phyloP scores from a whole-genome alignment of 495 filamentous ascomycete genomes.

The Xylaria longipes region DNA sequence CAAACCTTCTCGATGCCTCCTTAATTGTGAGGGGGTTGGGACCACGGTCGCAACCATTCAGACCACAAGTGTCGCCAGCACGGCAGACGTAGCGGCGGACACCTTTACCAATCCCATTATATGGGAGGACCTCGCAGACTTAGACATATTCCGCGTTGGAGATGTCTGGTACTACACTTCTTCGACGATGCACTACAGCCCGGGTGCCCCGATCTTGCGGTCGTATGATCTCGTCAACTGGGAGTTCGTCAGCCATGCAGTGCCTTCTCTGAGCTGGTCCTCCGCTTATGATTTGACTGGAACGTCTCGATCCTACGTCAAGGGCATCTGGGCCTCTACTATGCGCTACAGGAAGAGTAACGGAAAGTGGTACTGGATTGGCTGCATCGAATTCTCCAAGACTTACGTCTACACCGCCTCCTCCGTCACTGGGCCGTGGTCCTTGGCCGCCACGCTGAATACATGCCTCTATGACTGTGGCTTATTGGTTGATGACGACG shows the following conservation, averaged over 20 bases:
- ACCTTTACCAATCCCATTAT: constrained; percentile 53
- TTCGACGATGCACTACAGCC: constrained; percentile 63
- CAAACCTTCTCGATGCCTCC: neutral
- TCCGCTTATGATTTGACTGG: constrained; percentile 53
- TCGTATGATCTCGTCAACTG: constrained; percentile 64
- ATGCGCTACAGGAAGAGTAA: constrained; percentile 56
- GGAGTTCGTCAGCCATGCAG: constrained; percentile 58
- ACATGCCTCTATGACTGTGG: constrained; percentile 65
- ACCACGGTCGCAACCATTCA: neutral
- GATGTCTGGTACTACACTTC: constrained; percentile 56
- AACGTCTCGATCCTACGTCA: constrained; percentile 52
- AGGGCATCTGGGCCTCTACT: constrained; percentile 62
- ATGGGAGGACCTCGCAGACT: constrained; percentile 53
- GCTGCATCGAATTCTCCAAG: constrained; percentile 53
- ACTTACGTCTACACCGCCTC: constrained; percentile 58
- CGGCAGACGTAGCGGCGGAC: neutral
- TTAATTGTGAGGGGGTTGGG: neutral
- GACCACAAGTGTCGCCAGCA: neutral
- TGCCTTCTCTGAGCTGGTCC: constrained; percentile 56
- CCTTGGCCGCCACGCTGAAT: constrained; percentile 36
- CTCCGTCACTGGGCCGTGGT: constrained; percentile 40
- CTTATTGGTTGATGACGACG: constrained; percentile 62
- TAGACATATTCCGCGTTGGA: constrained; percentile 39
- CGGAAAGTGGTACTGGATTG: constrained; percentile 61
- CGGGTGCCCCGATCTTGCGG: constrained; percentile 61